phyloP scores from a whole-genome alignment of 2,329 filamentous ascomycete species.

The Fusarium continuum region DNA sequence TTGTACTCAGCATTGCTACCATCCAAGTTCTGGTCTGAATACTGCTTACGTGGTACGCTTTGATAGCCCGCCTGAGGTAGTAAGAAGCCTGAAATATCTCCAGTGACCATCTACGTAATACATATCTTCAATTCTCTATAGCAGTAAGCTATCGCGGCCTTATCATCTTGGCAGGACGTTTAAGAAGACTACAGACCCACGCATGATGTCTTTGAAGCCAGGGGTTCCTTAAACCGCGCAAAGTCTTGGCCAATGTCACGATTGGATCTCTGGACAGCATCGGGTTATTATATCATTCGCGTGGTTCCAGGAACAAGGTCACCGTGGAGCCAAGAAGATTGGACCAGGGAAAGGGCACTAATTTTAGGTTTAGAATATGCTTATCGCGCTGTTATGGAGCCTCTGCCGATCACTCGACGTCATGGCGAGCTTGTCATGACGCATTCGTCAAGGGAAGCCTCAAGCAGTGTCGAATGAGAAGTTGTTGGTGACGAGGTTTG shows the following conservation, averaged over 20 bases:
- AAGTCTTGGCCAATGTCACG: slow-evolving; percentile 21
- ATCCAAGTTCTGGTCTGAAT: background rate
- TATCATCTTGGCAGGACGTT: background rate
- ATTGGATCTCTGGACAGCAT: background rate
- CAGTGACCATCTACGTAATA: background rate
- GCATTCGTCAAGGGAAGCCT: background rate
- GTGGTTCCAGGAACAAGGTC: slow-evolving; percentile 5
- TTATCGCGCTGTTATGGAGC: slow-evolving; percentile 24
- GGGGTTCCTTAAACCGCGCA: background rate
- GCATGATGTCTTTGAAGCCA: slow-evolving; percentile 20
- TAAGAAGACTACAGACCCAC: background rate
- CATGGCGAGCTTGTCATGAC: slow-evolving; percentile 28
- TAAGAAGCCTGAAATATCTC: too few relatives aligned
- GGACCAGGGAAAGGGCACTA: background rate
- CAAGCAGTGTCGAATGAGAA: slow-evolving; percentile 6
- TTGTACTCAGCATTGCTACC: background rate
- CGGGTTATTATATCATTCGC: background rate
- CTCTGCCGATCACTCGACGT: slow-evolving; percentile 29
- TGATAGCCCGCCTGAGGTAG: background rate
- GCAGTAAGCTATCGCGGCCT: too few relatives aligned
- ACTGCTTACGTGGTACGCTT: background rate
- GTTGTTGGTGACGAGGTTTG: background rate
- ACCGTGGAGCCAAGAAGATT: background rate
- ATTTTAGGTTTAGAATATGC: slow-evolving; percentile 34
- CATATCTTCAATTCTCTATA: background rate